Base-by-base conservation (phyloP, 257 asterid genomes). In the Solanum dulcamara region DNA sequence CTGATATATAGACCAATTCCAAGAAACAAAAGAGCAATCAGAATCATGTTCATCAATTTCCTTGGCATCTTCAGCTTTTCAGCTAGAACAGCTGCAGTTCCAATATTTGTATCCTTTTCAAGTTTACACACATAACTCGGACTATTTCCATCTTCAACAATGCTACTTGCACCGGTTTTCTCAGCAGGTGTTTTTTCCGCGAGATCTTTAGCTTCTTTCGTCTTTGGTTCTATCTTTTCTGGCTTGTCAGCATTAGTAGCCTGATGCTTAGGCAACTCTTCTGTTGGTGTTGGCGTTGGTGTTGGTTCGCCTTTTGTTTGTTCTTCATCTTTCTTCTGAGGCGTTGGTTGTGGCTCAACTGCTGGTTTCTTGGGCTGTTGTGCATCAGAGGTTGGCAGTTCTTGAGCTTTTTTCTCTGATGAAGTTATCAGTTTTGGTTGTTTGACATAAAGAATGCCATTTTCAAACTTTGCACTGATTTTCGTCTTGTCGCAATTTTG, bases 381-480 rank as follows among this genome's bases (percentile, higher is more conserved):
- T 5, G 89, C 80, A 11, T 66, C 75, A 2, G 86, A 14, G 40
- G 86, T 83, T 60, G 92, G 88, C 85, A 26, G 48, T 30, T 38
- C 84, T 3, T 37, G 9, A 14, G 42, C 90, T 17, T 89, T 85
- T 80, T 90, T 75, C 10, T 60, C 87, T 66, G 85, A 91, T 32
- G 88, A 89, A 62, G 85, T 88, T 0, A 90, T 90, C 74, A 90
- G 51, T 48, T 93, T 94, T n/a, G 98, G 96, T 72, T 85, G 92
- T 68, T 87, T 90, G 7, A 95, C 48, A 80, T 86, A 88, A 12
- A 95, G 42, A 67, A 88, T 88, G 20, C 92, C 95, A 5, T 79
- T 90, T 71, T 94, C 97, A 62, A 94, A 94, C 83, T 89, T 94
- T 18, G 98, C 98, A 42, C 77, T 84, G 86, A 95, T 93, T 80